phyloP scores from a whole-genome alignment of 495 filamentous ascomycete genomes.

The Tuber microsphaerosporum region DNA sequence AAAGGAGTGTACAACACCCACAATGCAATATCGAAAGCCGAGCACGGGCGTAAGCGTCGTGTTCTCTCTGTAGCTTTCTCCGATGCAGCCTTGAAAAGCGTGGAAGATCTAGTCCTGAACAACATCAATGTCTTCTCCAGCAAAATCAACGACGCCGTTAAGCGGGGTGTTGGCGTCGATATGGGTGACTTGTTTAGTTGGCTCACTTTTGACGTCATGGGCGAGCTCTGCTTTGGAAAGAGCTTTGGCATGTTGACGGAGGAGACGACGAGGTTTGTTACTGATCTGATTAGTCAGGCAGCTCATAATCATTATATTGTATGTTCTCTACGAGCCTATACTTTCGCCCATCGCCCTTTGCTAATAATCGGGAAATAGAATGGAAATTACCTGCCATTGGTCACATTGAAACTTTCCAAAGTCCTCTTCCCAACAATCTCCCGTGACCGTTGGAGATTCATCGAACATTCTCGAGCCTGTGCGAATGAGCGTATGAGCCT shows the following conservation, averaged over 20 bases:
- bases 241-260: slow-evolving; percentile 43
- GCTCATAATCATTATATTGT: slow-evolving; percentile 52
- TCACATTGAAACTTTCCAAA: slow-evolving; percentile 52
- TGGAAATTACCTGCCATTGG: slow-evolving; percentile 54
- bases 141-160: slow-evolving; percentile 35
- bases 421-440: slow-evolving; percentile 55
- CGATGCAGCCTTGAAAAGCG: slow-evolving; percentile 48
- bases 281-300: slow-evolving; percentile 50
- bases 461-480: slow-evolving; percentile 54
- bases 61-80: slow-evolving; percentile 54
- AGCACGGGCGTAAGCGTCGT: slow-evolving; percentile 51
- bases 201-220: slow-evolving; percentile 51
- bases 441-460: slow-evolving; percentile 55
- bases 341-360: neutral
- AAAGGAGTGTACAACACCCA: slow-evolving; percentile 55
- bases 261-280: slow-evolving; percentile 45
- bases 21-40: slow-evolving; percentile 51
- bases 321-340: slow-evolving; percentile 24
- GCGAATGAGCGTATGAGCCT: slow-evolving; percentile 51
- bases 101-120: slow-evolving; percentile 50
- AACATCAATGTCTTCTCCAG: slow-evolving; percentile 46
- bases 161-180: slow-evolving; percentile 42
- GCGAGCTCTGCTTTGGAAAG: slow-evolving; percentile 42
- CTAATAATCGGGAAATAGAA: slow-evolving; percentile 43
- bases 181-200: slow-evolving; percentile 52